phyloP scores from a whole-genome alignment of 2,329 filamentous ascomycete species.

The Cladophialophora immunda region DNA sequence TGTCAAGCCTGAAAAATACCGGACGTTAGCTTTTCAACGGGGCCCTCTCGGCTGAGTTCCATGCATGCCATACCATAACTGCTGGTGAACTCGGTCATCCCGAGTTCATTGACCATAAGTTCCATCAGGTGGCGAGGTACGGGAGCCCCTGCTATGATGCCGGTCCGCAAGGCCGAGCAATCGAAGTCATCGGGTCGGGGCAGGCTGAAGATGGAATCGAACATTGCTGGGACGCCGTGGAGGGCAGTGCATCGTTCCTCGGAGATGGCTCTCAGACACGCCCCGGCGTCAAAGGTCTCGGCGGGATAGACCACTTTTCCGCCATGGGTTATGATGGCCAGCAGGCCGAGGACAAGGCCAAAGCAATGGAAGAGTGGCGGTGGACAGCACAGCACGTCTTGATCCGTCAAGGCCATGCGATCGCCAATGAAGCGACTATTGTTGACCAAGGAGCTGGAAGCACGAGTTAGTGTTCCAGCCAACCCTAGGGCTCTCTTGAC shows the following conservation, averaged over 20 bases:
- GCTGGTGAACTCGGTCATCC: slow-evolving; percentile 77
- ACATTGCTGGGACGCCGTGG: slow-evolving; percentile 86
- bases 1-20: slow-evolving; percentile 66
- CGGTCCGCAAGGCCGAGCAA: slow-evolving; percentile 69
- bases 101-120: slow-evolving; percentile 72
- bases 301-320: slow-evolving; percentile 78
- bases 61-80: slow-evolving; percentile 59
- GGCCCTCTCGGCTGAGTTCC: background rate
- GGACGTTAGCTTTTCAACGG: background rate
- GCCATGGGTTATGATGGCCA: slow-evolving; percentile 77
- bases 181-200: slow-evolving; percentile 59
- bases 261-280: slow-evolving; percentile 72
- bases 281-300: slow-evolving; percentile 74
- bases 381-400: slow-evolving; percentile 79
- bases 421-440: slow-evolving; percentile 77
- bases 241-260: slow-evolving; percentile 76
- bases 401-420: slow-evolving; percentile 72
- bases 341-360: slow-evolving; percentile 77
- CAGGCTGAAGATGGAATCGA: slow-evolving; percentile 68
- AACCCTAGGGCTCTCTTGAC: background rate
- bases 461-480: background rate
- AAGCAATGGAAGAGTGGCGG: slow-evolving; percentile 89
- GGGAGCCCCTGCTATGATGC: slow-evolving; percentile 80
- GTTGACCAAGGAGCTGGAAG: slow-evolving; percentile 60
- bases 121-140: slow-evolving; percentile 80